Base-by-base conservation (phyloP, 108 stramenopile species). In the Cyclostephanos tholiformis region DNA sequence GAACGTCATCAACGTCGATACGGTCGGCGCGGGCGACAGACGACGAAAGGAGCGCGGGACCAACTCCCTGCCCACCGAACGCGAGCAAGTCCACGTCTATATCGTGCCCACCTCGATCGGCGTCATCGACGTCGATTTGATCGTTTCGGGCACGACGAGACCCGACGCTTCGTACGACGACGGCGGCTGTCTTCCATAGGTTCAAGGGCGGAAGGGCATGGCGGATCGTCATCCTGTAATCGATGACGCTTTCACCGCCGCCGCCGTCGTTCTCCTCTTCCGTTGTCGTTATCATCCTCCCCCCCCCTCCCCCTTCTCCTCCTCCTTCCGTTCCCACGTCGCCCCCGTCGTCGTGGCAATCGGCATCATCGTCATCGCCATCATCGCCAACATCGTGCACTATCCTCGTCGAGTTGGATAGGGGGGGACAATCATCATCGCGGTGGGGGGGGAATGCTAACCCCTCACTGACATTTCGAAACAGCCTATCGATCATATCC, bases 41-140 rank as follows among this genome's bases (percentile, higher is more conserved):
- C 13, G 20, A 29, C 36, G 27, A 27, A 46, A 64, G 12, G 39
- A 27, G 32, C 32, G 32, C 29, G 32, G 94, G 94, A 12, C 94
- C 91, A 14, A 63, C 82, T 30, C 94, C 94, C 67, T 93, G 91
- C 20, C 94, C 94, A 16, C 94, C 94, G 73, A 91, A 85, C 14
- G 85, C 80, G 17, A 84, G 62, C 13, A 92, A 56, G 36, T 88
- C 79, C 13, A 76, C 43, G 63, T 76, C 74, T 10, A 44, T 27
- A 32, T 60, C 19, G 8, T 32, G 32, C 22, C 59, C 10, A 2
- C 44, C 44, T 13, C 44, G 44, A 4, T 23, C 1, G 16, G 12
- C 44, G 16, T 46, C 44, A 14, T 46, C 44, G 44, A 16, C 44
- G 44, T 16, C 44, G 44, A 12, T 46, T 9, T 51, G 10, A n/a